phyloP scores from a whole-genome alignment of 2,329 filamentous ascomycete species.

The Fusarium sp. region DNA sequence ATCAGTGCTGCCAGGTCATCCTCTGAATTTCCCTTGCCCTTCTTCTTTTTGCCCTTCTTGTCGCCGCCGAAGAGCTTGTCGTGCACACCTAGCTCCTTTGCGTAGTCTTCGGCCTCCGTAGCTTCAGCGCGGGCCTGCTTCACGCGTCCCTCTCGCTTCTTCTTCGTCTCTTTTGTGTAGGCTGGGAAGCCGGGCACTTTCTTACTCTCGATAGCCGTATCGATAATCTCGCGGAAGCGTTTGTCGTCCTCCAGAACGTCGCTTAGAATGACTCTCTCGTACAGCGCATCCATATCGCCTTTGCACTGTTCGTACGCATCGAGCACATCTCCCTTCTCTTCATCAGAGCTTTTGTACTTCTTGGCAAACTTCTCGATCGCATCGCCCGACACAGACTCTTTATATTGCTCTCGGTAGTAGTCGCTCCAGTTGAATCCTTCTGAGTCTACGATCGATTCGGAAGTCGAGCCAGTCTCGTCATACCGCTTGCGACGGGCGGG shows the following conservation, averaged over 20 bases:
- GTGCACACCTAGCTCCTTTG: slow-evolving; percentile 78
- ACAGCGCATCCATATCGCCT: slow-evolving; percentile 81
- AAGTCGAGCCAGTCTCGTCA: slow-evolving; percentile 88
- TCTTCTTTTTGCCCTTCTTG: slow-evolving; percentile 58
- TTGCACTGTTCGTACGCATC: slow-evolving; percentile 76
- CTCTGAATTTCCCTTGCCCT: slow-evolving; percentile 58
- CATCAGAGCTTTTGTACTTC: slow-evolving; percentile 85
- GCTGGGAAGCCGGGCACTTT: slow-evolving; percentile 73
- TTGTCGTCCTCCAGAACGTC: slow-evolving; percentile 86
- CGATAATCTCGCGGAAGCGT: slow-evolving; percentile 82
- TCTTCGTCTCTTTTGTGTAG: slow-evolving; percentile 80
- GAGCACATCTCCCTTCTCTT: slow-evolving; percentile 84
- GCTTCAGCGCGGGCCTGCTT: slow-evolving; percentile 74
- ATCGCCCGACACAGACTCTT: slow-evolving; percentile 77
- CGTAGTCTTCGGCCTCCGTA: slow-evolving; percentile 77
- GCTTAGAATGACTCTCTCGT: slow-evolving; percentile 87
- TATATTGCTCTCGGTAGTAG: slow-evolving; percentile 88
- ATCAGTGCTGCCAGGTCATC: slow-evolving; percentile 78
- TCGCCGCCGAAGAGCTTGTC: slow-evolving; percentile 71
- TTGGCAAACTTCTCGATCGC: slow-evolving; percentile 79
- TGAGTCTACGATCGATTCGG: slow-evolving; percentile 80
- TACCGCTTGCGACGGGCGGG: slow-evolving; percentile 83
- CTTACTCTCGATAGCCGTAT: slow-evolving; percentile 77
- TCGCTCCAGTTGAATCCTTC: slow-evolving; percentile 90
- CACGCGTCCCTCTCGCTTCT: slow-evolving; percentile 66